A percentile compares a stretch with the other conserved stretches of the same genome.
Conservation (phyloP, 805 yeast genomes). For the Sugiyamaella qingdaonensis region DNA sequence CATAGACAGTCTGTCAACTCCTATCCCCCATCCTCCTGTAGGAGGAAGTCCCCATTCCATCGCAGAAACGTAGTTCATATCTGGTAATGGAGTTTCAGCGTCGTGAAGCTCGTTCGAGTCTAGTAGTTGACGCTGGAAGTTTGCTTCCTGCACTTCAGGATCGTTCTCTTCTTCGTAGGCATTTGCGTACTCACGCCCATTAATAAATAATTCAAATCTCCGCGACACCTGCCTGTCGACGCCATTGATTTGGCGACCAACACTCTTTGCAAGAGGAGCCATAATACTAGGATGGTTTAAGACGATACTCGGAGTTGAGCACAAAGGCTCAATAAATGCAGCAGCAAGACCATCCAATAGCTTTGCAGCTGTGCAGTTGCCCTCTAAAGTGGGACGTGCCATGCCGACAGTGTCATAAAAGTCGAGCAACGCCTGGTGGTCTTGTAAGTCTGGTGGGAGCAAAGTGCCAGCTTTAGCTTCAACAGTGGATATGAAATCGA, state of each 20-base stretch:
- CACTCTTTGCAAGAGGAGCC: conserved; percentile 85
- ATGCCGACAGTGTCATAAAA: conserved; percentile 41
- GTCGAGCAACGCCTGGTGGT: conserved; percentile 36
- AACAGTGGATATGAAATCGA: conserved; percentile 66
- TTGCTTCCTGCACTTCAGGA: conserved; percentile 64
- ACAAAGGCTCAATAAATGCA: conserved; percentile 59
- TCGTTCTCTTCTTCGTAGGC: conserved; percentile 96
- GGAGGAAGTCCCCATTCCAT: conserved; percentile 97
- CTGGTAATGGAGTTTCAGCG: conserved; percentile 64
- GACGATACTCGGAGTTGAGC: conserved; percentile 65
- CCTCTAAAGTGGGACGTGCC: conserved; percentile 21
- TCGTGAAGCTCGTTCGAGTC: conserved; percentile 38
- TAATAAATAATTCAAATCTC: conserved; percentile 80
- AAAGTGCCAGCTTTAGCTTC: conserved; percentile 48
- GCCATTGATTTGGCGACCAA: conserved; percentile 23
- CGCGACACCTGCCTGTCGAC: conserved; percentile 44
- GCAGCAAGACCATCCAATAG: conserved; percentile 63
- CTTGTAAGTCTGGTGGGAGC: conserved; percentile 45
- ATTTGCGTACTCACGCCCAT: conserved; percentile 77
- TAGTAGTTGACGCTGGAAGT: conserved; percentile 53
- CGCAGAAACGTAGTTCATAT: conserved; percentile 60
- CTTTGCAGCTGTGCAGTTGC: conserved; percentile 43
- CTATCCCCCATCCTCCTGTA: conserved; percentile 97
- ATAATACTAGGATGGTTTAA: conserved; percentile 77
- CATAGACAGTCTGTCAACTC: conserved; percentile 87